These are phyloP conservation scores for Fusarium circinatum DNA, from an alignment of 2,329 filamentous ascomycete species.

Conservation along the genomic window DNA sequence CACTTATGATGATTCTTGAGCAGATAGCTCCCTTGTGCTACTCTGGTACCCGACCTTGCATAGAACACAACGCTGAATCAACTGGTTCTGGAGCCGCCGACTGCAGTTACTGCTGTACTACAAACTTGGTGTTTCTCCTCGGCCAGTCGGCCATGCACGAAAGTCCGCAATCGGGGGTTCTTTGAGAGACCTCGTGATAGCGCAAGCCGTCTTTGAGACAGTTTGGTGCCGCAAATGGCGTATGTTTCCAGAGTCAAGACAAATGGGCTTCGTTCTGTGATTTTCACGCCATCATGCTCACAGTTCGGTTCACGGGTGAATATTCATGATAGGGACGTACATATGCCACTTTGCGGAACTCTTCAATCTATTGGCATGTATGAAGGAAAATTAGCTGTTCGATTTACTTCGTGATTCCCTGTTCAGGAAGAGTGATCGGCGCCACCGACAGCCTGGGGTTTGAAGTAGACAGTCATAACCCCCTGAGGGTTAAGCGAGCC, in stretches of 20 bases:
- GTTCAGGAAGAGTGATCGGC: conserved; percentile 25
- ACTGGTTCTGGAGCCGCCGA: background rate
- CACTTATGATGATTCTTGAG: background rate
- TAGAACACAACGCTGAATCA: background rate
- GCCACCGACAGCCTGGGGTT: conserved; percentile 46
- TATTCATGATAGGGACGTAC: background rate
- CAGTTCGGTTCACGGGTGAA: background rate
- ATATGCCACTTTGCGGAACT: background rate
- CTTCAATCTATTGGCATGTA: background rate
- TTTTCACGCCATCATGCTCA: background rate
- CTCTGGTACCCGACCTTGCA: conserved; percentile 1
- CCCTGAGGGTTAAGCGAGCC: conserved; percentile 48
- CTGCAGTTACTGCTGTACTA: conserved; percentile 10
- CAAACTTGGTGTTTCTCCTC: conserved; percentile 5
- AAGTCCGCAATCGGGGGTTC: conserved; percentile 1
- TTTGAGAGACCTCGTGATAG: conserved; percentile 6
- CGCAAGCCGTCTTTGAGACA: conserved; percentile 1
- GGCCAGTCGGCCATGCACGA: background rate
- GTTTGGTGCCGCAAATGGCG: conserved; percentile 6
- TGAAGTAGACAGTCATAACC: conserved; percentile 55
- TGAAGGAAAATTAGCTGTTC: background rate
- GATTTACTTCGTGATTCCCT: background rate
- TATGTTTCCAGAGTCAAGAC: background rate
- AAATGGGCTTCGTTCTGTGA: background rate
- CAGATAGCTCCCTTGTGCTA: background rate